Conservation (phyloP, 169 alveolate species). For the Toxoplasma gondii region DNA sequence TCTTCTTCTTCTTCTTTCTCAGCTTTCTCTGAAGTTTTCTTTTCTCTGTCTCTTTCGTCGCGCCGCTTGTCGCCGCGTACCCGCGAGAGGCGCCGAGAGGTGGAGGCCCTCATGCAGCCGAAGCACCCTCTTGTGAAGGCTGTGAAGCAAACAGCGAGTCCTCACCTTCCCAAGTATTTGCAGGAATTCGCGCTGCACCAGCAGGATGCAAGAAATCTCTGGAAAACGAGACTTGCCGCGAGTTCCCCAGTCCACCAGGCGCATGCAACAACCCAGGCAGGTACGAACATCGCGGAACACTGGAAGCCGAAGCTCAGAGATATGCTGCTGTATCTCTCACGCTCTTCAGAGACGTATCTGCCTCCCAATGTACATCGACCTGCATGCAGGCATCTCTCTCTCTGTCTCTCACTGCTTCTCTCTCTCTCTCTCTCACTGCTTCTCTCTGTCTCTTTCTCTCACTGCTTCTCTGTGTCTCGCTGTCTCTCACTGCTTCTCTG, state of each 20-base stretch:
- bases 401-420: neutral
- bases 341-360: neutral
- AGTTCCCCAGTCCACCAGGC: neutral
- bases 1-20: neutral
- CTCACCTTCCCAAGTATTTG: neutral
- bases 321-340: neutral
- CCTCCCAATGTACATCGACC: neutral
- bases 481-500: neutral
- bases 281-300: neutral
- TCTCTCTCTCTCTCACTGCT: neutral
- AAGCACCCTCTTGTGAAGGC: neutral
- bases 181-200: neutral
- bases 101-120: neutral
- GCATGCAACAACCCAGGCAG: slow-evolving; percentile 43
- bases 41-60: neutral
- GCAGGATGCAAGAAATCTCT: neutral
- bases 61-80: neutral
- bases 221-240: neutral
- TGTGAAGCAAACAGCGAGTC: neutral
- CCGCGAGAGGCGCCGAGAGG: neutral
- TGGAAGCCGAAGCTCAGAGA: neutral
- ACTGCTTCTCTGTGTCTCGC: neutral
- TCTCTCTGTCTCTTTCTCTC: neutral
- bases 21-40: neutral
- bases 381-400: neutral